These are phyloP conservation scores for Pulveroboletus ravenelii DNA, from an alignment of 768 basidiomycete species.

Conservation along the genomic window DNA sequence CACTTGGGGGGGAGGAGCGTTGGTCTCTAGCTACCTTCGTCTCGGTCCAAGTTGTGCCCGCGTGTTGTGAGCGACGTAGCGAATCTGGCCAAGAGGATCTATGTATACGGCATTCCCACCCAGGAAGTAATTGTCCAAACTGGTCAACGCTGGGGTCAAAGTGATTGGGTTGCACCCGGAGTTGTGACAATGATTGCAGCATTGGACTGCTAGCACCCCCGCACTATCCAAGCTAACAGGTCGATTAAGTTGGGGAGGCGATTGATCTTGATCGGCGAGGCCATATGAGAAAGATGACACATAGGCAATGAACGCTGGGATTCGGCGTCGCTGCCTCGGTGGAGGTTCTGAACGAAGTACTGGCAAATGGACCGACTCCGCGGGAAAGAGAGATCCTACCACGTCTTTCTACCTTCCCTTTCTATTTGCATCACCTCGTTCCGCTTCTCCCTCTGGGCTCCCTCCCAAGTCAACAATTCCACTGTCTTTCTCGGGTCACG, in stretches of 20 bases:
- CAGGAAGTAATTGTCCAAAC: constrained; percentile 80
- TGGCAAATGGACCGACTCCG: constrained; percentile 30
- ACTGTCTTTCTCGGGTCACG: too few species aligned
- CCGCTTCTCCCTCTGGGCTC: too few species aligned
- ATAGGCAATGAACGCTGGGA: constrained; percentile 39
- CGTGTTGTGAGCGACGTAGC: constrained; percentile 98
- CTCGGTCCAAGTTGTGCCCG: constrained; percentile 94
- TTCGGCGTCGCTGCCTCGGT: constrained; percentile 46
- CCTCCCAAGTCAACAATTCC: too few species aligned
- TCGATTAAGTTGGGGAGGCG: constrained; percentile 25
- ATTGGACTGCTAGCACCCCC: constrained; percentile 16
- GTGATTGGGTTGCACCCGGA: constrained; percentile 43
- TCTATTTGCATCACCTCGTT: too few species aligned
- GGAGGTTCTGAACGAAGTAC: constrained; percentile 52
- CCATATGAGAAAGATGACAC: constrained; percentile 20
- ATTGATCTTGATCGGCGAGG: constrained; percentile 28
- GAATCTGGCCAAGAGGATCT: constrained; percentile 91
- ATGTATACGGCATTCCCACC: constrained; percentile 90
- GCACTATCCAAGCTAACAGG: constrained; percentile 34
- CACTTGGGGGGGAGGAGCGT: constrained; percentile 89
- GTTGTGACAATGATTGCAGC: constrained; percentile 28
- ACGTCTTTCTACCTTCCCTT: too few species aligned
- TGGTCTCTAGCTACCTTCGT: constrained; percentile 84
- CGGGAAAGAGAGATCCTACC: too few species aligned
- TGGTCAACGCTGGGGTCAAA: constrained; percentile 97